Evolutionary conservation across 257 asterid species (phyloP), one percentile per base, ranked within the genome.

Genomic region (Ajuga chamaepitys): DNA sequence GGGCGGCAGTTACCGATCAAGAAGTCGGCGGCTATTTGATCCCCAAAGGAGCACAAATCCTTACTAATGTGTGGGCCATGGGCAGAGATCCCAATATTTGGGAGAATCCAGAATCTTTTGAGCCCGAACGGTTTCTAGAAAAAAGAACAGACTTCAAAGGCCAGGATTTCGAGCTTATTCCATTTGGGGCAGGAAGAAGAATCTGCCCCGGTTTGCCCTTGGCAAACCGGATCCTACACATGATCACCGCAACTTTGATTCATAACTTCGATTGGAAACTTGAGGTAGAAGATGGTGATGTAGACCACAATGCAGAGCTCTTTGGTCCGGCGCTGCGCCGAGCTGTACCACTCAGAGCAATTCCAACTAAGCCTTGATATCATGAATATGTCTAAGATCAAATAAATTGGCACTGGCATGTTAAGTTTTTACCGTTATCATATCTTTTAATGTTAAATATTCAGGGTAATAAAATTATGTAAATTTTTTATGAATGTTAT

Each of bases 161-260:
- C 0, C 75, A 71, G 16, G 37, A 78, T 50, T 78, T 56, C 24
- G 78, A 74, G 78, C 61, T 78, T 0, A 62, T 67, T 4, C 83
- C 83, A 2, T 78, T 74, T 18, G 80, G 83, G 17, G 40, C 80
- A 0, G 83, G 83, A 0, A 30, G 80, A 24, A 74, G 83, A 18
- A 58, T 78, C 0, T 78, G 83, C 35, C 78, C 72, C 0, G 83
- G 80, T 1, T 4, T 74, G 48, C 73, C 77, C 3, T 11, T 78
- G 42, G 83, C 74, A 1, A 50, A 62, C 3, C 73, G 60, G 7
- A 75, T 79, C 38, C 18, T 75, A 38, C 81, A 68, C 20, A 30
- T 71, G 13, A 38, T 51, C 20, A 28, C 55, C 37, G 76, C 78
- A 13, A 35, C 67, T 26, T 68, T 79, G 26, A 24, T 75, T 63